These are phyloP conservation scores for Cnidoscolus chayamansa DNA, from an alignment of 441 rosid genomes.

Conservation along the genomic window DNA sequence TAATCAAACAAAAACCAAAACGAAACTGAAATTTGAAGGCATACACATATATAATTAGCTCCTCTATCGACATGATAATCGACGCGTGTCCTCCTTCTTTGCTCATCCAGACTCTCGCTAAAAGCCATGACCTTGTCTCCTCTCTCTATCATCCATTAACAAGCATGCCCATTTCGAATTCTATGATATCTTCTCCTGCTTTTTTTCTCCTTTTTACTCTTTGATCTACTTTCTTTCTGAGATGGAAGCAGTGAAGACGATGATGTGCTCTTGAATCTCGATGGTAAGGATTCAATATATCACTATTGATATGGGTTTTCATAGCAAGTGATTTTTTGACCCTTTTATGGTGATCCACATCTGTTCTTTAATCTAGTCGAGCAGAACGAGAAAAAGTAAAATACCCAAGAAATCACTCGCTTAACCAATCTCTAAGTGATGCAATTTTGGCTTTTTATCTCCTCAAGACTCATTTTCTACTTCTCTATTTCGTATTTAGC, in stretches of 20 bases:
- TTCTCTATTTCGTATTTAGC: neutral
- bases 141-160: neutral
- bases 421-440: constrained; percentile 7
- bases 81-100: constrained; percentile 36
- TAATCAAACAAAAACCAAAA: no score
- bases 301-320: constrained; percentile 15
- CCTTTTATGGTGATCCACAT: constrained; percentile 34
- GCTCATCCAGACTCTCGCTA: constrained; percentile 31
- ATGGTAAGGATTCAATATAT: constrained; percentile 30
- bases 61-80: constrained; percentile 10
- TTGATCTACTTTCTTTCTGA: neutral
- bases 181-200: constrained; percentile 8
- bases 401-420: neutral
- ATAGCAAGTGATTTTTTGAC: constrained; percentile 21
- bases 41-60: no score
- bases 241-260: constrained; percentile 26
- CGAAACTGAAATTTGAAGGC: neutral
- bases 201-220: neutral
- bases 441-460: neutral
- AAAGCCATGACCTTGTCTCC: constrained; percentile 23
- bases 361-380: constrained; percentile 41
- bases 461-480: neutral
- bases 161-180: constrained; percentile 19
- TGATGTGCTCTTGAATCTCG: constrained; percentile 7
- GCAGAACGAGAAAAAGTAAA: constrained; percentile 27